Percentiles rank a stretch among this genome's conserved stretches.
These are phyloP conservation scores for Penicillium roqueforti DNA, from an alignment of 495 filamentous ascomycete genomes.

Conservation along the genomic window DNA sequence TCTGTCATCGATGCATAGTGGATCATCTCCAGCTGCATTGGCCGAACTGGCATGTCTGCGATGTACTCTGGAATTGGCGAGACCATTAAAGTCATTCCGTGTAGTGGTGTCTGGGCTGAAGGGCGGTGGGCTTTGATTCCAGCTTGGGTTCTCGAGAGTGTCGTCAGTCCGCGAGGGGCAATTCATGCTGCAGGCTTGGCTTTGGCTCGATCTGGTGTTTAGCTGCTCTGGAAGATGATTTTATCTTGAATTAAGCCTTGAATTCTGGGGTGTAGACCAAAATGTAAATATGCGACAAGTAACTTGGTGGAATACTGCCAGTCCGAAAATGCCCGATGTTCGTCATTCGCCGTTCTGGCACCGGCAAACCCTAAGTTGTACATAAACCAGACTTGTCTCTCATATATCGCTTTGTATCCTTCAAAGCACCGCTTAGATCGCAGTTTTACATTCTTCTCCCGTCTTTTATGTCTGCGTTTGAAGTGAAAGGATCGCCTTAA, in stretches of 20 bases:
- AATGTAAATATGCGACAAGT: not conserved
- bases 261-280: slow-evolving; percentile 9
- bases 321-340: slow-evolving; percentile 28
- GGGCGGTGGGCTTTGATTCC: slow-evolving; percentile 57
- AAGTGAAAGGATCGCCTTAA: not conserved
- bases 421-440: not conserved
- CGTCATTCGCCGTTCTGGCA: not conserved
- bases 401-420: not conserved
- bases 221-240: not conserved
- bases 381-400: not conserved
- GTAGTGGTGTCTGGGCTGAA: slow-evolving; percentile 57
- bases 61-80: slow-evolving; percentile 39
- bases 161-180: slow-evolving; percentile 62
- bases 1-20: slow-evolving; percentile 22
- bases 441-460: not conserved
- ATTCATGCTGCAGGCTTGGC: slow-evolving; percentile 48
- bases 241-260: slow-evolving; percentile 2
- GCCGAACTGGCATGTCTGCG: slow-evolving; percentile 29
- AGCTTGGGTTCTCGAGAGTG: slow-evolving; percentile 47
- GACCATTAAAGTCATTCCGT: slow-evolving; percentile 59
- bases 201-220: no score
- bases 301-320: slow-evolving; percentile 10
- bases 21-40: slow-evolving; percentile 22
- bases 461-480: not conserved
- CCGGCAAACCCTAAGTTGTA: slow-evolving; percentile 4